Base-by-base conservation (phyloP, 306 rosid genomes). In the Glycyrrhiza uralensis region DNA sequence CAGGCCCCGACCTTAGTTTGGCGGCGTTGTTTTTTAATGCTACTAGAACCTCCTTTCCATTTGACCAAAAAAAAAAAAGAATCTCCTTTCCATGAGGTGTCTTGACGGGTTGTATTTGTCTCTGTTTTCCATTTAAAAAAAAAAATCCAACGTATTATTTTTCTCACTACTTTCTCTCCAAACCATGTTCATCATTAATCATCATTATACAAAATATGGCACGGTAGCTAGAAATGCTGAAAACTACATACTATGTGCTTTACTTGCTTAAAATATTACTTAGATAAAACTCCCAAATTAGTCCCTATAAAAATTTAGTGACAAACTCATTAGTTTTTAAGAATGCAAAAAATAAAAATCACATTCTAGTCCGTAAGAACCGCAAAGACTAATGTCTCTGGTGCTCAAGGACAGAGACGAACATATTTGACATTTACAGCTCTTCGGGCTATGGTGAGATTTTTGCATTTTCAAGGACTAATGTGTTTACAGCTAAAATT, bases 1-100 rank as follows among this genome's bases (percentile, higher is more conserved):
- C 44, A 14, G 66, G 68, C 66, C 33, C 56, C 14, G 55, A 74
- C 65, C 55, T 56, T 68, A 46, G 69, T 61, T 72, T 29, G 50
- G 45, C 22, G 70, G 51, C 15, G 26, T 47, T 47, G 49, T 58
- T 35, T 57, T 68, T 18, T 35, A n/a, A 35, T 69, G 23, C 22
- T n/a, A 18, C 38, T 67, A 45, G 11, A 44, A 30, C 69, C 57
- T 60, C 22, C 60, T 49, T 49, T 20, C 3, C 62, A 19, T 18
- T 26, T n/a, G n/a, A n/a, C n/a, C n/a, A n/a, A n/a, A n/a, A n/a
- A n/a, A n/a, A n/a, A n/a, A n/a, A n/a, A n/a, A 26, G 38, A 46
- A 46, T 23, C 9, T 15, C 22, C 54, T 7, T 46, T 46, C 24
- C 54, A 17, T 46, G 64, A 11, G 22, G 45, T 46, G 26, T 60